Base-by-base conservation (phyloP, 768 basidiomycete species). In the Ramaria sp. region DNA sequence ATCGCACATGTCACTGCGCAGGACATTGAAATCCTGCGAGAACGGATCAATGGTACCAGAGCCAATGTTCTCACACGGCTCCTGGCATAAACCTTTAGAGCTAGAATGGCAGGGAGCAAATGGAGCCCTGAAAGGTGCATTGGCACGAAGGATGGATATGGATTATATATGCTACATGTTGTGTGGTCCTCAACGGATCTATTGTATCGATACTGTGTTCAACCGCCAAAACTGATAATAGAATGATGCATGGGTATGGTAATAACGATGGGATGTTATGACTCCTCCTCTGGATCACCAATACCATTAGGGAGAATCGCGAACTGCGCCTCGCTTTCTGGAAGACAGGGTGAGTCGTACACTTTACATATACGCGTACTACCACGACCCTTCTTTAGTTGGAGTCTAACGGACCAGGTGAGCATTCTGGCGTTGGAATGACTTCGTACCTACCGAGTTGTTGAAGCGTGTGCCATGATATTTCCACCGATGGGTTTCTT, bases 401-500 rank as follows among this genome's bases (percentile, higher is more conserved):
- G 90, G 44, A 99, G 67, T 34, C 90, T 92, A 54, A 52, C 3
- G 25, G 32, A 34, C 32, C 32, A 20, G 27, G 52, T 37, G 22
- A 36, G 24, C 48, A 48, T 28, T 50, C 48, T 36, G 44, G 25
- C 24, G 20, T 5, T 37, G 34, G 52, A 32, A 18, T 8, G 5
- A n/a, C 13, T 16, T 41, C 5, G 20, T 16, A 59, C 75, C 47
- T 59, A 89, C 91, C 95, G 82, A 44, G 95, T 98, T 16, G 96
- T 98, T 0, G 93, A 94, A 7, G 96, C 96, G 71, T 99, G 96
- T 1, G 96, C 96, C 79, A 99, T 86, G 63, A 99, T 99, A 67
- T 99, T 99, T 22, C 95, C 95, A 44, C 96, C 96, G 52, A 99
- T 95, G 15, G 96, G 96, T 69, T 99, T 99, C 77, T 96, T 95